Percentiles rank a stretch among this genome's conserved stretches.
phyloP scores from a whole-genome alignment of 176 grass and related monocot species.

The Musa beccarii region DNA sequence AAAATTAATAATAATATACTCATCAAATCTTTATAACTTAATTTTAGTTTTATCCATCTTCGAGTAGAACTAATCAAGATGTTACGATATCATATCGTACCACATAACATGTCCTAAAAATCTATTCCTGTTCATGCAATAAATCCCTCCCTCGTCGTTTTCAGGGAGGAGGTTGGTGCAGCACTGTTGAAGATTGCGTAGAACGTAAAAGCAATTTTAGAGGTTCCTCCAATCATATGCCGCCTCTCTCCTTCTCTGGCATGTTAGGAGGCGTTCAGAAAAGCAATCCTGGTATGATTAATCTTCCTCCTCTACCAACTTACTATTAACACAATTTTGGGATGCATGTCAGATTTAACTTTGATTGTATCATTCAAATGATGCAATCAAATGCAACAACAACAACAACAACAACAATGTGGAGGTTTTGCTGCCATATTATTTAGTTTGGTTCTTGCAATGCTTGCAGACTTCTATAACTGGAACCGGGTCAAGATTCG shows the following conservation, averaged over 20 bases:
- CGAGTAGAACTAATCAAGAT: too few species aligned
- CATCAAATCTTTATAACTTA: too few species aligned
- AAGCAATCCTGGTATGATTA: constrained; percentile 3
- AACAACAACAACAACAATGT: background rate
- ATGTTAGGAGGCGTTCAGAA: background rate
- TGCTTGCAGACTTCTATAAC: constrained; percentile 19
- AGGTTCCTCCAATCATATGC: constrained; percentile 18
- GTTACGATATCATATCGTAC: background rate
- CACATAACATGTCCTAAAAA: too few species aligned
- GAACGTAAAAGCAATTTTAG: background rate
- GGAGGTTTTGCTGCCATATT: too few species aligned
- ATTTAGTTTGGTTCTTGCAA: background rate
- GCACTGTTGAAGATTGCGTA: constrained; percentile 3
- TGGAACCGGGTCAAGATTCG: constrained; percentile 20
- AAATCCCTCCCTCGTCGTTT: background rate
- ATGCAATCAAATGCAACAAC: too few species aligned
- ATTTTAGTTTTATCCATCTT: too few species aligned
- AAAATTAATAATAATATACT: too few species aligned
- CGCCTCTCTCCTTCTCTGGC: constrained; percentile 11
- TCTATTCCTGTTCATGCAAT: too few species aligned
- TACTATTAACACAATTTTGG: too few species aligned
- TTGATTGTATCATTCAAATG: too few species aligned
- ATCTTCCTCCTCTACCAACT: too few species aligned
- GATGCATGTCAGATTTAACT: too few species aligned
- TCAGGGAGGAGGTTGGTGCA: constrained; percentile 23